Conservation (phyloP, 495 filamentous ascomycete genomes). For the Aspergillus funiculosus region DNA sequence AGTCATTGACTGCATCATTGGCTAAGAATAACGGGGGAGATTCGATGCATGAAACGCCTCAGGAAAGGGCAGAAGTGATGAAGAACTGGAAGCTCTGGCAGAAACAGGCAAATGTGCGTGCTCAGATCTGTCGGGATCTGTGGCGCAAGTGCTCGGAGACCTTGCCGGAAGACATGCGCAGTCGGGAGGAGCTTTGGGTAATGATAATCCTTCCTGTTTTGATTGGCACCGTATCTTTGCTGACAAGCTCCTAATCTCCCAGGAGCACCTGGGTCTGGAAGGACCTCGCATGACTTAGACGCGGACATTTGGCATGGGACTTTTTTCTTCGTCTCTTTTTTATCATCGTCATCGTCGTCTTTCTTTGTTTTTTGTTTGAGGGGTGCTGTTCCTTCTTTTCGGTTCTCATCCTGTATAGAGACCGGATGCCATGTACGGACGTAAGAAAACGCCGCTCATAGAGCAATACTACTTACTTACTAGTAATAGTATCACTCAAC, state of each 20-base stretch:
- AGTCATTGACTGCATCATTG: slow-evolving; percentile 36
- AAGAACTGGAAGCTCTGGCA: slow-evolving; percentile 50
- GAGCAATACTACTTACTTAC: too few species aligned
- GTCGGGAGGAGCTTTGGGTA: slow-evolving; percentile 48
- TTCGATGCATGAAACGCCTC: slow-evolving; percentile 34
- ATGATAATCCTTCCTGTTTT: slow-evolving; percentile 6
- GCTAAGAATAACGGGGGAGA: slow-evolving; percentile 25
- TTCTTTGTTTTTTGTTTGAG: not conserved
- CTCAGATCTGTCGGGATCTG: slow-evolving; percentile 47
- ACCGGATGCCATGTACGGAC: not conserved
- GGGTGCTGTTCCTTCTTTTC: not conserved
- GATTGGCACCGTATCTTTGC: not conserved
- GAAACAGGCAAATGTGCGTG: slow-evolving; percentile 37
- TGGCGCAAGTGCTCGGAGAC: slow-evolving; percentile 46
- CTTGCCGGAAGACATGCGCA: slow-evolving; percentile 43
- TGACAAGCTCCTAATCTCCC: not conserved
- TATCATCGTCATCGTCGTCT: not conserved
- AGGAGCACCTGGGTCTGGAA: slow-evolving; percentile 19
- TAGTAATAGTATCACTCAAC: too few species aligned
- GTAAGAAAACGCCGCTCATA: not conserved
- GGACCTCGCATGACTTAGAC: not conserved
- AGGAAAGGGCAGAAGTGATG: slow-evolving; percentile 45
- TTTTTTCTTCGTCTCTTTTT: not conserved
- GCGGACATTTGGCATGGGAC: not conserved
- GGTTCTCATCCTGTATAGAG: not conserved